Conservation (phyloP, 805 yeast species). For the Lachancea nothofagi region DNA sequence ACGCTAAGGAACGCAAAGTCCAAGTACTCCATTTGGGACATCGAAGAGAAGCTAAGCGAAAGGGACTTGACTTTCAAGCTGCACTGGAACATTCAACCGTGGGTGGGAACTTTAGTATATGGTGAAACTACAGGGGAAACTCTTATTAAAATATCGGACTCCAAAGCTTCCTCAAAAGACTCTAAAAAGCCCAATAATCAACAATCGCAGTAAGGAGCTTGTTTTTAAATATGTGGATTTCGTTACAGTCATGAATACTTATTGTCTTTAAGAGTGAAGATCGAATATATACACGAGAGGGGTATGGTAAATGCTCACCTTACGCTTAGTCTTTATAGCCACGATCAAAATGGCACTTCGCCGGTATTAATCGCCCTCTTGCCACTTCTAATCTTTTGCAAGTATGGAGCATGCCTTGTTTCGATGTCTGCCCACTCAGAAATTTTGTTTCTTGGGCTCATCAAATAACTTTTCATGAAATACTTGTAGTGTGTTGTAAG, state of each 20-base stretch:
- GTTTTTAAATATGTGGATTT: not conserved
- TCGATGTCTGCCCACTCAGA: slow-evolving; percentile 24
- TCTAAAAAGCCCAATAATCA: not conserved
- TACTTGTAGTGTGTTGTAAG: slow-evolving; percentile 28
- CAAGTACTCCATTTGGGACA: slow-evolving; percentile 86
- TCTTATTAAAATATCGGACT: slow-evolving; percentile 3
- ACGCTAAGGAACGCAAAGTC: slow-evolving; percentile 49
- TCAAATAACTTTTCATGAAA: slow-evolving; percentile 30
- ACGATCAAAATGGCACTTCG: slow-evolving; percentile 8
- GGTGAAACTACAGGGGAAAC: slow-evolving; percentile 46
- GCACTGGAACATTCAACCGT: slow-evolving; percentile 92
- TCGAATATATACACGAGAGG: no score
- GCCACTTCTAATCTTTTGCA: slow-evolving; percentile 17
- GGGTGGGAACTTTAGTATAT: slow-evolving; percentile 70
- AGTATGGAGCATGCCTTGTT: slow-evolving; percentile 13
- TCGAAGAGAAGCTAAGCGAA: slow-evolving; percentile 49
- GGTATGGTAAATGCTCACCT: no score
- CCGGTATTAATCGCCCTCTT: slow-evolving; percentile 12
- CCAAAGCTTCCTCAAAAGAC: not conserved
- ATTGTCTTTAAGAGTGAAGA: not conserved
- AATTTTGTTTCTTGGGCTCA: slow-evolving; percentile 22
- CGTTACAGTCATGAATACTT: slow-evolving; percentile 4
- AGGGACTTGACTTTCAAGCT: slow-evolving; percentile 63
- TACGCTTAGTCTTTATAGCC: no score
- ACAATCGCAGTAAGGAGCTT: not conserved